Evolutionary conservation across 768 basidiomycete genomes (phyloP).

Genomic region (Termitomyces sp.): DNA sequence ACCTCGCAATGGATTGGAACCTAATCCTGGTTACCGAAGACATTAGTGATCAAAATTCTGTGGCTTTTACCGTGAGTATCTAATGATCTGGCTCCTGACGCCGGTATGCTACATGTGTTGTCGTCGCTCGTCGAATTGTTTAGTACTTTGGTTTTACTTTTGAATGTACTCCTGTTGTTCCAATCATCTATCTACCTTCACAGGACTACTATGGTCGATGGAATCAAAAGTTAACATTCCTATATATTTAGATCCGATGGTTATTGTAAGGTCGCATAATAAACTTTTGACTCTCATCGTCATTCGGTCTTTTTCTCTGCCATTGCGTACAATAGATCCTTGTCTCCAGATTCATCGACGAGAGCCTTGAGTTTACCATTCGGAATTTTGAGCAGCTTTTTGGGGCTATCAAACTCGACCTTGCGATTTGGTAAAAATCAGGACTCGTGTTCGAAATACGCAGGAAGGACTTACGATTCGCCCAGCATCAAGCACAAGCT

Average conservation of each 20-base stretch:
- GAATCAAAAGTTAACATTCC: background rate
- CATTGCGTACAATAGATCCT: conserved; percentile 41
- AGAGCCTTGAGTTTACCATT: conserved; percentile 45
- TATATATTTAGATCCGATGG: background rate
- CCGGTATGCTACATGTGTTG: conserved; percentile 9
- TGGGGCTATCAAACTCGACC: conserved; percentile 52
- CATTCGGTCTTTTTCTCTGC: conserved; percentile 13
- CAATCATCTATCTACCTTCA: background rate
- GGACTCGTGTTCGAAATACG: background rate
- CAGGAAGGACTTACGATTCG: conserved; percentile 30
- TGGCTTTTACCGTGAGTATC: conserved; percentile 7
- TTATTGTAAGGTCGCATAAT: background rate
- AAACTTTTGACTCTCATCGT: background rate
- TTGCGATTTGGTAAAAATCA: conserved; percentile 3
- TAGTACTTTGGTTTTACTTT: conserved; percentile 6
- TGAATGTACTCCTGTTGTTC: conserved; percentile 1
- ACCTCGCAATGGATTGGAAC: conserved; percentile 35
- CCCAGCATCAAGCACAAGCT: conserved; percentile 55
- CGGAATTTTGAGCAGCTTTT: conserved; percentile 44
- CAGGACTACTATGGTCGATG: background rate
- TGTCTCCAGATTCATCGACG: conserved; percentile 57
- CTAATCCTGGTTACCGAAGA: conserved; percentile 33
- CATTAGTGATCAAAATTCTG: conserved; percentile 20
- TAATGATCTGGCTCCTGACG: conserved; percentile 8
- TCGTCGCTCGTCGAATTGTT: background rate